A percentile compares a stretch with the other conserved stretches of the same genome.
Conservation (phyloP, 495 filamentous ascomycete genomes). For the Thozetella sp. region DNA sequence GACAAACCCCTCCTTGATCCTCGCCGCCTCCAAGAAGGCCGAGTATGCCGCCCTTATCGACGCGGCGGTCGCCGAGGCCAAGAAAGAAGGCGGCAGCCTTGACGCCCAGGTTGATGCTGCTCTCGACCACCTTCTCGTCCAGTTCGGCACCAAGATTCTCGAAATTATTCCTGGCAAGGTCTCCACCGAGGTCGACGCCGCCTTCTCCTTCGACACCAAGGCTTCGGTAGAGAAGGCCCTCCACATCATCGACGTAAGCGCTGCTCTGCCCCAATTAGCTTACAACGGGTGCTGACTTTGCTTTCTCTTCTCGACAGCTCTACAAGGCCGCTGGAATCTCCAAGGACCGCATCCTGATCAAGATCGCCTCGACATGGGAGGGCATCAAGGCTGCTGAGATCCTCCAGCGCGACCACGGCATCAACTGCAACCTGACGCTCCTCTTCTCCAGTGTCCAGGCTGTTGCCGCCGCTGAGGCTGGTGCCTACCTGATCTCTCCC, state of each 20-base stretch:
- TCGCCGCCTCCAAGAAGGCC: constrained; percentile 96
- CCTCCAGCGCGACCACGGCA: constrained; percentile 87
- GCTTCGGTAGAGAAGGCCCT: constrained; percentile 93
- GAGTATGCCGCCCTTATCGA: constrained; percentile 96
- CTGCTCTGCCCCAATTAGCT: background rate
- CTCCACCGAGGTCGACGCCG: constrained; percentile 96
- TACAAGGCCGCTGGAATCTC: constrained; percentile 89
- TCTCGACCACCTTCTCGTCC: constrained; percentile 90
- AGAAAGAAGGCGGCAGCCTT: constrained; percentile 64
- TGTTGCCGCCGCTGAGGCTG: constrained; percentile 94
- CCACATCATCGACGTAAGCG: constrained; percentile 87
- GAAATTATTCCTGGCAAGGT: constrained; percentile 97
- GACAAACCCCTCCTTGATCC: constrained; percentile 97
- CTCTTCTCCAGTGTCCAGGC: constrained; percentile 98
- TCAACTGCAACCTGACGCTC: constrained; percentile 99
- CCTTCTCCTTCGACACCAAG: constrained; percentile 94
- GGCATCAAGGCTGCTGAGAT: constrained; percentile 97
- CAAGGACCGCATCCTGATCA: constrained; percentile 93
- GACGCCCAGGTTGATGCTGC: constrained; percentile 81
- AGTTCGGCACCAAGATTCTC: constrained; percentile 97
- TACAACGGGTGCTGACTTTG: background rate
- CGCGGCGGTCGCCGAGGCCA: constrained; percentile 81
- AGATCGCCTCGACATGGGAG: constrained; percentile 89
- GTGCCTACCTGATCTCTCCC: constrained; percentile 97
- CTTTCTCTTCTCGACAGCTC: constrained; percentile 58